Evolutionary conservation across 345 rosid species (phyloP).

Genomic region (sweet orange (Citrus sinensis)): DVS_A1.0 CM039166.1:23078001-23078500

Average conservation of each 20-base stretch:
- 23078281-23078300: constrained; percentile 56
- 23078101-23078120: not conserved
- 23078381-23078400: not conserved
- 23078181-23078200: not conserved
- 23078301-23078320: constrained; percentile 25
- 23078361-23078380: not conserved
- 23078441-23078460: not conserved
- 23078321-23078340: constrained; percentile 27
- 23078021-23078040: not conserved
- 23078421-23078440: not conserved
- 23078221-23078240: no score
- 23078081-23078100: not conserved
- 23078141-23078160: not conserved
- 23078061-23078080: not conserved
- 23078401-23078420: not conserved
- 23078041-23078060: not conserved
- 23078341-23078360: not conserved
- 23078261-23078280: constrained; percentile 1
- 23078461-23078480: not conserved
- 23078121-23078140: not conserved
- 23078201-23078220: not conserved
- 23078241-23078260: not conserved
- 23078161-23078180: not conserved
- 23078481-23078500: not conserved
- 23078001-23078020: not conserved